Conservation (phyloP, 2,329 filamentous ascomycete species). For the Trichoderma sp. region DNA sequence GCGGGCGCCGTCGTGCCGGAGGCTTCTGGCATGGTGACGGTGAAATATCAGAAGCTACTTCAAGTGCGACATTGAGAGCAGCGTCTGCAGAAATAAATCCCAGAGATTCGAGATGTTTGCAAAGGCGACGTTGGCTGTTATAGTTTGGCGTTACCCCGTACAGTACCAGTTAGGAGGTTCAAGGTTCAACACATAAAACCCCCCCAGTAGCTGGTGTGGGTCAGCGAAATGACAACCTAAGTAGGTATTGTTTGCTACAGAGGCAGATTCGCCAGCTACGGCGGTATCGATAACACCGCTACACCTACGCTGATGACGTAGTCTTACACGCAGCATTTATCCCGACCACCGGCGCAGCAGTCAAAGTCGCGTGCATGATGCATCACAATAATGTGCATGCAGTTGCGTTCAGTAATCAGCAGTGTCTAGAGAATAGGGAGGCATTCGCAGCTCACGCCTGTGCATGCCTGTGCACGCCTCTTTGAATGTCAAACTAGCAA, state of each 20-base stretch:
- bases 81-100: background rate
- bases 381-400: background rate
- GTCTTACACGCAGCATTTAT: background rate
- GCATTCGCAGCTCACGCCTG: background rate
- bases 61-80: slow-evolving; percentile 7
- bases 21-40: slow-evolving; percentile 24
- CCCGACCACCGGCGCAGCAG: background rate
- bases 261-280: background rate
- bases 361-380: background rate
- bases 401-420: background rate
- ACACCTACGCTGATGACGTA: slow-evolving; percentile 17
- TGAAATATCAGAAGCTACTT: background rate
- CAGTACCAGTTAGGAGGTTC: slow-evolving; percentile 12
- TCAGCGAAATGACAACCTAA: slow-evolving; percentile 20
- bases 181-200: background rate
- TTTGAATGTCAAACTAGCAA: background rate
- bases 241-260: background rate
- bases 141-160: slow-evolving; percentile 1
- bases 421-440: background rate
- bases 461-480: background rate
- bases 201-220: slow-evolving; percentile 13
- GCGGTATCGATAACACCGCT: slow-evolving; percentile 20
- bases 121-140: background rate
- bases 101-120: background rate
- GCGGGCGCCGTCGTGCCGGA: slow-evolving; percentile 26